Percentiles rank a stretch among this genome's conserved stretches.
Evolutionary conservation across 1,284 basidiomycete species (phyloP).

Genomic region (Tetrapyrgos nigripes): DNA sequence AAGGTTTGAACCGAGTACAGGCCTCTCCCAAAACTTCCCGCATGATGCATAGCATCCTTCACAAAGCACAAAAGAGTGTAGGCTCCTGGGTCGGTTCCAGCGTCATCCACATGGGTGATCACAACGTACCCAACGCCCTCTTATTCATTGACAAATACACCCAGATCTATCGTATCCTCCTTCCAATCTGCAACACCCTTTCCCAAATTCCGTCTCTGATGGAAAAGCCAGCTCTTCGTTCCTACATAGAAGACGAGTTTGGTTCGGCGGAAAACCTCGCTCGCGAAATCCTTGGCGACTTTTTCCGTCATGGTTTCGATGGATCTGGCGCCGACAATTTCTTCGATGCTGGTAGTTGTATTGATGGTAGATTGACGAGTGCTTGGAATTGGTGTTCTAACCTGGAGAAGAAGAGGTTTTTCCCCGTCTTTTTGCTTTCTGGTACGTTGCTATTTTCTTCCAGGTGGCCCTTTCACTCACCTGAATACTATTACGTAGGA

Average conservation of each 20-base stretch:
- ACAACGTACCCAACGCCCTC: slow-evolving; percentile 87
- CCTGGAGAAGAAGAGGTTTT: slow-evolving; percentile 84
- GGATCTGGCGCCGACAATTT: slow-evolving; percentile 84
- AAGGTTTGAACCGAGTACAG: slow-evolving; percentile 85
- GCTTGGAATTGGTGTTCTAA: slow-evolving; percentile 88
- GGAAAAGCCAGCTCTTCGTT: slow-evolving; percentile 67
- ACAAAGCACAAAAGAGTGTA: slow-evolving; percentile 78
- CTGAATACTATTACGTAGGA: slow-evolving; percentile 45
- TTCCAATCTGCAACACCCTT: slow-evolving; percentile 82
- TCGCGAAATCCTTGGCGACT: slow-evolving; percentile 77
- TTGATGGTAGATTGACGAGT: slow-evolving; percentile 71
- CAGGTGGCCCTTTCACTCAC: slow-evolving; percentile 2
- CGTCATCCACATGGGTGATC: slow-evolving; percentile 71
- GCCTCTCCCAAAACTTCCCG: slow-evolving; percentile 82
- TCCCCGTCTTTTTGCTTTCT: slow-evolving; percentile 76
- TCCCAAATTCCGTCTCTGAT: slow-evolving; percentile 70
- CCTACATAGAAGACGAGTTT: slow-evolving; percentile 83
- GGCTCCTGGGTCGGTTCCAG: slow-evolving; percentile 79
- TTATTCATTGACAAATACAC: slow-evolving; percentile 86
- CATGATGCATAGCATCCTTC: slow-evolving; percentile 84
- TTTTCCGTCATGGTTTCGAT: slow-evolving; percentile 85
- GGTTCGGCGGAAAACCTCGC: slow-evolving; percentile 72
- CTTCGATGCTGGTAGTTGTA: slow-evolving; percentile 74
- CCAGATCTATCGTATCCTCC: slow-evolving; percentile 84
- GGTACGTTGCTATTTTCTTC: slow-evolving; percentile 50